These are phyloP conservation scores for Trichoderma harzianum DNA, from an alignment of 2,329 filamentous ascomycete genomes.

Conservation along the genomic window DNA sequence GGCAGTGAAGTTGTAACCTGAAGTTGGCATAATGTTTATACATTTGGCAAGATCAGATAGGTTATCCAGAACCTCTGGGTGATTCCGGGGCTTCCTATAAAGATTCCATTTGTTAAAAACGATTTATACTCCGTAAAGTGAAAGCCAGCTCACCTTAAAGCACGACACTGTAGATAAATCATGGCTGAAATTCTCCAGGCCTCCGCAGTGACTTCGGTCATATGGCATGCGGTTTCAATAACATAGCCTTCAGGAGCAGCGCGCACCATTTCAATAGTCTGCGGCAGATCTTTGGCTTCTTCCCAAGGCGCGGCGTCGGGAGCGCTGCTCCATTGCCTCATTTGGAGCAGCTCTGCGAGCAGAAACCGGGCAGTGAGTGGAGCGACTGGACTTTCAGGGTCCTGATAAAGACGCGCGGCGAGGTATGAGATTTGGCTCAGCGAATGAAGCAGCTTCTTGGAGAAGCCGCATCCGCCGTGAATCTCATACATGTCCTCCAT, in stretches of 20 bases:
- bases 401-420: conserved; percentile 34
- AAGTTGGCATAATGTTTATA: conserved; percentile 41
- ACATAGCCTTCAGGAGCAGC: conserved; percentile 23
- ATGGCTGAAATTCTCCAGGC: conserved; percentile 40
- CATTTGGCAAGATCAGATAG: conserved; percentile 35
- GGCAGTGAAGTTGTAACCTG: conserved; percentile 39
- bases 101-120: conserved; percentile 14
- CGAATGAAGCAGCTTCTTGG: conserved; percentile 37
- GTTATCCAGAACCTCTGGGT: conserved; percentile 33
- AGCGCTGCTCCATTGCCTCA: conserved; percentile 38
- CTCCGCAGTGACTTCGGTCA: conserved; percentile 42
- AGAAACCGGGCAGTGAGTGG: conserved; percentile 32
- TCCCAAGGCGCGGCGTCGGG: conserved; percentile 25
- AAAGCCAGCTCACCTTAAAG: conserved; percentile 31
- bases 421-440: conserved; percentile 39
- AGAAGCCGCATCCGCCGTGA: conserved; percentile 42
- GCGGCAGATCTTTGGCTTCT: conserved; percentile 10
- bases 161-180: conserved; percentile 39
- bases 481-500: conserved; percentile 36
- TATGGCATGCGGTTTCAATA: conserved; percentile 30
- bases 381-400: conserved; percentile 31
- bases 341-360: conserved; percentile 27
- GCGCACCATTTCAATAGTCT: conserved; percentile 32
- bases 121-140: not conserved
- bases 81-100: conserved; percentile 36